Conservation (phyloP, 2,329 filamentous ascomycete species). For the Curvularia hawaiiensis region DNA sequence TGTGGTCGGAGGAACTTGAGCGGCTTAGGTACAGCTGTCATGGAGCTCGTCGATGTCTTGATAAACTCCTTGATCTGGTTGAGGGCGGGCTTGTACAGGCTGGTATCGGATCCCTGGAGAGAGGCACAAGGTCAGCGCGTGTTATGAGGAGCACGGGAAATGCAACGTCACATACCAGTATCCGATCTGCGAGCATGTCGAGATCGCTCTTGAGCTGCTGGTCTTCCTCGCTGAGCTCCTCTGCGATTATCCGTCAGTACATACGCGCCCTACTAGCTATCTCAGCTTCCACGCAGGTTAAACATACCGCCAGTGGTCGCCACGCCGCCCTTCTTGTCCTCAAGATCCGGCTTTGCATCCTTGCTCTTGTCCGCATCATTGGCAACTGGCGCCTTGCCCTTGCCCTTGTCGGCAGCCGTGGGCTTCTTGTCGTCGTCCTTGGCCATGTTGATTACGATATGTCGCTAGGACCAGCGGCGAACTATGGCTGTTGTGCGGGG, state of each 20-base stretch:
- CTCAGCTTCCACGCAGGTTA: slow-evolving; percentile 18
- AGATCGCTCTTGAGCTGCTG: slow-evolving; percentile 98
- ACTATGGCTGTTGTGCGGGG: slow-evolving; percentile 23
- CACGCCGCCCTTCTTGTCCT: slow-evolving; percentile 79
- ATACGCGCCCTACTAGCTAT: slow-evolving; percentile 21
- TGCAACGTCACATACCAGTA: slow-evolving; percentile 66
- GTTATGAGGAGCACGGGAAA: slow-evolving; percentile 16
- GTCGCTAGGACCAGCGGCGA: slow-evolving; percentile 46
- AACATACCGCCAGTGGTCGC: slow-evolving; percentile 60
- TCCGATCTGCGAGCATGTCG: slow-evolving; percentile 94
- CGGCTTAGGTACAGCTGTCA: slow-evolving; percentile 98
- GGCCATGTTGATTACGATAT: slow-evolving; percentile 69
- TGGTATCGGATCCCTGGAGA: slow-evolving; percentile 77
- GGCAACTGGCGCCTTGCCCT: slow-evolving; percentile 80
- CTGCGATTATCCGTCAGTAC: slow-evolving; percentile 55
- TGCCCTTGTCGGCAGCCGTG: slow-evolving; percentile 89
- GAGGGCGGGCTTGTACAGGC: slow-evolving; percentile 88
- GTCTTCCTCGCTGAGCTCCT: slow-evolving; percentile 97
- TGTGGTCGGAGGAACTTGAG: slow-evolving; percentile 97
- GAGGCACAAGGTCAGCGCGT: slow-evolving; percentile 31
- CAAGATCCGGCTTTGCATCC: slow-evolving; percentile 69
- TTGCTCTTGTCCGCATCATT: slow-evolving; percentile 65
- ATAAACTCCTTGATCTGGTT: slow-evolving; percentile 98
- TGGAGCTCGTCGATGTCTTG: slow-evolving; percentile 98
- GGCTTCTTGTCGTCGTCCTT: slow-evolving; percentile 87